Base-by-base conservation (phyloP, 192 early-diverging fungal species). In the Podila minutissima region DNA sequence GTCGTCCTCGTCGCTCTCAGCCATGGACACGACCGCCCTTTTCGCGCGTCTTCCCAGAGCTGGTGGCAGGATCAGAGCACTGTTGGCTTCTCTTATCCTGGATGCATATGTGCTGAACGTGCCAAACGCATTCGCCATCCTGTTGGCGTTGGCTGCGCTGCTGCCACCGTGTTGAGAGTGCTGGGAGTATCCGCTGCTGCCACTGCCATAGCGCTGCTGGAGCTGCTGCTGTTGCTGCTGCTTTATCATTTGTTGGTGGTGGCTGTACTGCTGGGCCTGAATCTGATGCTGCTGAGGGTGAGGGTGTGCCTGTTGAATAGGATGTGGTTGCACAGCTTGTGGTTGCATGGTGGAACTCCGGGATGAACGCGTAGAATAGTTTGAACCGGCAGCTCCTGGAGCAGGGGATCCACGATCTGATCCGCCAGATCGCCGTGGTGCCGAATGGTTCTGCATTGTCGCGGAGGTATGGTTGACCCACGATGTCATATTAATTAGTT, bases 41-140 rank as follows among this genome's bases (percentile, higher is more conserved):
- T 84, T 86, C 10, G 74, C 82, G 11, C 72, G 69, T 29, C 84
- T 58, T 62, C 61, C 86, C 19, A 62, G 81, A 60, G 57, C 84
- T 59, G 60, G 66, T 2, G 89, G 87, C 15, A 90, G 50, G 2
- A 90, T 60, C 29, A 90, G 61, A 0, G 89, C 83, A 32, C 83
- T 88, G 66, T 86, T 86, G 59, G 85, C 86, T 31, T 87, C 74
- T 32, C 83, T 82, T 58, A 90, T 71, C 48, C 89, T 81, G 20
- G 85, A 73, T 6, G 86, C 66, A 63, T 90, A 90, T 6, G 85
- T 88, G 28, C 85, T 86, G 28, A 75, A 89, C 1, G 82, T 69
- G 35, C 85, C 87, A 37, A 67, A 48, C 0, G 66, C 77, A 20
- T 69, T 63, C 6, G 35, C 22, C 74, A 76, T 76, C 10, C 13